These are phyloP conservation scores for Oxytropis ochrocephala DNA, from an alignment of 306 rosid genomes.

Conservation along the genomic window DNA sequence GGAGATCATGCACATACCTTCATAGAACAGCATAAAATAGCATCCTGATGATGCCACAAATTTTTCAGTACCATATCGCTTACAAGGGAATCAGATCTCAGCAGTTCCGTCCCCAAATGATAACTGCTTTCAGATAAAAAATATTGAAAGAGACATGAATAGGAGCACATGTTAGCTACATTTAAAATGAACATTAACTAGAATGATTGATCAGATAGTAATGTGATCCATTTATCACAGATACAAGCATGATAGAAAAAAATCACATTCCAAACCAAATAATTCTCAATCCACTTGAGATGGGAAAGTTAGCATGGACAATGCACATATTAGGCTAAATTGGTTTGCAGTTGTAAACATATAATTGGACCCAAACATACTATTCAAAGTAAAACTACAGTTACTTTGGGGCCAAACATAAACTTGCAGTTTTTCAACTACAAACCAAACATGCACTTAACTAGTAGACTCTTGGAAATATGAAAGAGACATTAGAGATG, in stretches of 20 bases:
- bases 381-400: background rate
- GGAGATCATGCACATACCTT: constrained; percentile 37
- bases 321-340: background rate
- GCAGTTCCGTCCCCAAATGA: constrained; percentile 52
- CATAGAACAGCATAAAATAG: constrained; percentile 84
- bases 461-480: background rate
- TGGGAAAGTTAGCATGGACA: background rate
- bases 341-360: background rate
- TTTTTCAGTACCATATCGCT: constrained; percentile 62
- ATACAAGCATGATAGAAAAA: background rate
- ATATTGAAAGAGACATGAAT: background rate
- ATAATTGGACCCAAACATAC: background rate
- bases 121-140: constrained; percentile 33
- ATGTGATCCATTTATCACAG: background rate
- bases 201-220: background rate
- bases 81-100: constrained; percentile 53
- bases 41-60: constrained; percentile 92
- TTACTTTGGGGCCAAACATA: too few species aligned
- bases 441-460: background rate
- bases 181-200: background rate
- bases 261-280: background rate
- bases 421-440: background rate
- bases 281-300: background rate
- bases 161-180: background rate
- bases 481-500: background rate